A percentile compares a stretch with the other conserved stretches of the same genome.
phyloP scores from a whole-genome alignment of 169 alveolate species.

The Plasmodium cynomolgi region DNA sequence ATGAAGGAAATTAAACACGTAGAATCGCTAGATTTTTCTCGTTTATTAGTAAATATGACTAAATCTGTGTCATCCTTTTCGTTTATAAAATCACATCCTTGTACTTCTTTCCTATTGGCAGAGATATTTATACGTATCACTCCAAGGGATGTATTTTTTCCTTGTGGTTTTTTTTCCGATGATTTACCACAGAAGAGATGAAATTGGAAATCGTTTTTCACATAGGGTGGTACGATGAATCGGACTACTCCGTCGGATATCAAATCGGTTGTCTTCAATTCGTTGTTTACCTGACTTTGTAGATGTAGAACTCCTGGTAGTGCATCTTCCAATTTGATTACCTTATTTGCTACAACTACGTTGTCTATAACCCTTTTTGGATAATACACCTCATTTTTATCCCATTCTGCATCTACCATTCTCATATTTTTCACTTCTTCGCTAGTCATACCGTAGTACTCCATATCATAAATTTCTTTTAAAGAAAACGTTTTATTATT shows the following conservation, averaged over 20 bases:
- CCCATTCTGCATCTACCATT: conserved; percentile 20
- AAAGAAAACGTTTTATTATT: conserved; percentile 27
- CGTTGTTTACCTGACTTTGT: not conserved
- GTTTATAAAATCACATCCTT: conserved; percentile 57
- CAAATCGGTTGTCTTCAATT: conserved; percentile 2
- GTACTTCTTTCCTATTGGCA: conserved; percentile 9
- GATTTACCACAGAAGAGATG: conserved; percentile 59
- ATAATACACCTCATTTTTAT: conserved; percentile 34
- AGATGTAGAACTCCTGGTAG: conserved; percentile 38
- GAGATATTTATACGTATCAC: conserved; percentile 23
- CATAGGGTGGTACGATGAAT: conserved; percentile 52
- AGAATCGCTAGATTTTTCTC: not conserved
- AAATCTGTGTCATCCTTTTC: not conserved
- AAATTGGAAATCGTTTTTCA: conserved; percentile 22
- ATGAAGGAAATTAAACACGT: conserved; percentile 10
- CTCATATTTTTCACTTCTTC: conserved; percentile 7
- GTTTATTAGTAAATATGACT: not conserved
- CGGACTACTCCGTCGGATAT: conserved; percentile 25
- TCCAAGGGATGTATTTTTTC: conserved; percentile 40
- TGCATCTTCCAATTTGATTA: conserved; percentile 2
- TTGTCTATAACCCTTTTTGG: conserved; percentile 25
- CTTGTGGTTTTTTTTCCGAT: not conserved
- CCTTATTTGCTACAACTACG: conserved; percentile 9
- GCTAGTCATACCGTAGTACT: conserved; percentile 4
- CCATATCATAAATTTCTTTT: conserved; percentile 19